Evolutionary conservation across 1,284 basidiomycete genomes (phyloP).

Genomic region (Gomphus sp.): DNA sequence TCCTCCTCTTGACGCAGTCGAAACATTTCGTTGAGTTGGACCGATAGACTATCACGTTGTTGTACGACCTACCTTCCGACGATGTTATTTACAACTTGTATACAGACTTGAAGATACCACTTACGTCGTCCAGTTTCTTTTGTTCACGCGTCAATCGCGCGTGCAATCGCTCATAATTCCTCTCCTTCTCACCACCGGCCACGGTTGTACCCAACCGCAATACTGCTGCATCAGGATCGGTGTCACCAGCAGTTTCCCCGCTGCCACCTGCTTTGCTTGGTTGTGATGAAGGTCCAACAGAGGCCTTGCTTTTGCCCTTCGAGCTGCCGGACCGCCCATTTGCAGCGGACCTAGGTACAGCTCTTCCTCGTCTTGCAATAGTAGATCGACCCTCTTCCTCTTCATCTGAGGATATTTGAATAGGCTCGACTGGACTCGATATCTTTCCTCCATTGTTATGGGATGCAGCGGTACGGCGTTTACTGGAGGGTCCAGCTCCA

Average conservation of each 20-base stretch:
- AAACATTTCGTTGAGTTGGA: slow-evolving; percentile 48
- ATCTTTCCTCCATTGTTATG: not conserved
- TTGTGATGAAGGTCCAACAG: slow-evolving; percentile 4
- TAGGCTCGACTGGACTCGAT: not conserved
- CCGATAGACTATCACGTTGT: slow-evolving; percentile 38
- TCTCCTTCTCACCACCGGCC: not conserved
- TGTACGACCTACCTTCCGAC: slow-evolving; percentile 17
- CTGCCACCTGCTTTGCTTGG: slow-evolving; percentile 7
- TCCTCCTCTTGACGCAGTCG: slow-evolving; percentile 56
- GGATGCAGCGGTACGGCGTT: not conserved
- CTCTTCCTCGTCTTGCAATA: not conserved
- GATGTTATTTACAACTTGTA: slow-evolving; percentile 1
- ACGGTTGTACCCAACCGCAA: not conserved
- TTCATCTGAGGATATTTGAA: slow-evolving; percentile 5
- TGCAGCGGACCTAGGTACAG: not conserved
- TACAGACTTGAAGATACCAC: slow-evolving; percentile 4
- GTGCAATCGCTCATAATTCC: not conserved
- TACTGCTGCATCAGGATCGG: slow-evolving; percentile 3
- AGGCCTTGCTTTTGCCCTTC: slow-evolving; percentile 21
- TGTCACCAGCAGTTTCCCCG: slow-evolving; percentile 8
- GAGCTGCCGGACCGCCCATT: slow-evolving; percentile 5
- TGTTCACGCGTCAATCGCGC: slow-evolving; percentile 11
- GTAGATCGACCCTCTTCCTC: not conserved
- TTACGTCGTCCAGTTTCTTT: slow-evolving; percentile 13
- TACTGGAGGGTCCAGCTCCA: slow-evolving; percentile 5